These are phyloP conservation scores for Nothophytophthora sp. DNA, from an alignment of 352 stramenopile genomes.

Conservation along the genomic window DNA sequence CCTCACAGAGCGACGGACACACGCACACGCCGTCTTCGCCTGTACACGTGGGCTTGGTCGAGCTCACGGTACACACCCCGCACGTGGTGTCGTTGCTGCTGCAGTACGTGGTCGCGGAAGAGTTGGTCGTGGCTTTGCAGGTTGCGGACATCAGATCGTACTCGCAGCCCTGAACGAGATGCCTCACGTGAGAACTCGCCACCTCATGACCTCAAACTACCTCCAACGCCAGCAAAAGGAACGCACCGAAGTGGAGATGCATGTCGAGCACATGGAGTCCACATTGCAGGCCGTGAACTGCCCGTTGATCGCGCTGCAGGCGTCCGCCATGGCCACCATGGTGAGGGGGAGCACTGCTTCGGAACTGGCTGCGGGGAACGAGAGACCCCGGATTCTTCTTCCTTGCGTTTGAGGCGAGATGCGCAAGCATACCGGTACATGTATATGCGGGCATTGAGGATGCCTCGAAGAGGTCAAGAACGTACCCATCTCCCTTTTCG, in stretches of 20 bases:
- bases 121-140: slow-evolving; percentile 23
- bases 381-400: too few relatives aligned
- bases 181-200: neutral
- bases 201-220: neutral
- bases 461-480: too few relatives aligned
- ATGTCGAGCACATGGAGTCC: slow-evolving; percentile 36
- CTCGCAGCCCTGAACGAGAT: slow-evolving; percentile 25
- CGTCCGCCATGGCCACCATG: too few relatives aligned
- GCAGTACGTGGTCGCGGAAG: slow-evolving; percentile 25
- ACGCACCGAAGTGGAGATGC: slow-evolving; percentile 31
- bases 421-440: too few relatives aligned
- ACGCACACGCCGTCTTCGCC: slow-evolving; percentile 32
- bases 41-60: slow-evolving; percentile 31
- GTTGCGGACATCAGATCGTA: slow-evolving; percentile 33
- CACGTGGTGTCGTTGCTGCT: slow-evolving; percentile 23
- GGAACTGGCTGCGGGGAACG: too few relatives aligned
- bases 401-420: too few relatives aligned
- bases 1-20: slow-evolving; percentile 38
- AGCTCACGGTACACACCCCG: slow-evolving; percentile 26
- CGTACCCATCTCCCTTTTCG: too few relatives aligned
- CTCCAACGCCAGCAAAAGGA: too few relatives aligned
- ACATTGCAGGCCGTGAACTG: slow-evolving; percentile 41
- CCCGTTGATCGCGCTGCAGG: slow-evolving; percentile 33
- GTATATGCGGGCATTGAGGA: too few relatives aligned
- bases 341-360: too few relatives aligned